A percentile compares a stretch with the other conserved stretches of the same genome.
phyloP scores from a whole-genome alignment of 2,329 filamentous ascomycete species.

The Clathrospora elynae region DNA sequence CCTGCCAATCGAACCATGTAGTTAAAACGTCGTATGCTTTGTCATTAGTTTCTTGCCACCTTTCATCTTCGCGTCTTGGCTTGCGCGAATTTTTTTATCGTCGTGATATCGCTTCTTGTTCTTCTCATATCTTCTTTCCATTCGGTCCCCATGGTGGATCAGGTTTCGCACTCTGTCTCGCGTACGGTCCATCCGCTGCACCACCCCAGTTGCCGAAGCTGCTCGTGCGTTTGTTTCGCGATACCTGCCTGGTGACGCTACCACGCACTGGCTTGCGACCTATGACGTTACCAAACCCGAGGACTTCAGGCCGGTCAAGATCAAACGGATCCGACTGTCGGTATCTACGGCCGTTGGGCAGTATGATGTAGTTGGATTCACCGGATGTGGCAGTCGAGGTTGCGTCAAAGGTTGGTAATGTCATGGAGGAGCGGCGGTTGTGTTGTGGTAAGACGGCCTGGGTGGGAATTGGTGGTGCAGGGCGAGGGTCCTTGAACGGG shows the following conservation, averaged over 20 bases:
- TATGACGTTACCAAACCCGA: conserved; percentile 40
- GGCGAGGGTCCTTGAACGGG: conserved; percentile 36
- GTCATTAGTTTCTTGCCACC: too few relatives aligned
- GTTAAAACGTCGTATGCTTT: too few relatives aligned
- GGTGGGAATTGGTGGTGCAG: conserved; percentile 29
- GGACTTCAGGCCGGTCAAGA: conserved; percentile 48
- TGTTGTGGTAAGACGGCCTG: conserved; percentile 33
- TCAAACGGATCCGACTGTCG: conserved; percentile 50
- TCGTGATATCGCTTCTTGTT: background rate
- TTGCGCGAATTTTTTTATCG: conserved; percentile 1
- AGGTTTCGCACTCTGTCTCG: conserved; percentile 21
- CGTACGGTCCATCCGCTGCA: conserved; percentile 26
- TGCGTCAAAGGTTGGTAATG: conserved; percentile 34
- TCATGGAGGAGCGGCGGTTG: conserved; percentile 26
- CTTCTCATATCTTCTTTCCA: background rate
- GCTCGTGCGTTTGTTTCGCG: conserved; percentile 35
- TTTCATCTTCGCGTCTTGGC: conserved; percentile 10
- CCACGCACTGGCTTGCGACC: conserved; percentile 35
- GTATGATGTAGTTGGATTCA: conserved; percentile 31
- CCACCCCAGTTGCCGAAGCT: conserved; percentile 40
- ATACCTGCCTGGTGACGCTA: conserved; percentile 38
- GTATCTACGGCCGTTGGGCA: conserved; percentile 30
- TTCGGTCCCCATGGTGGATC: conserved; percentile 24
- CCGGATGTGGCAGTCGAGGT: conserved; percentile 32
- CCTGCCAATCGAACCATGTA: too few relatives aligned